Evolutionary conservation across 1,284 basidiomycete species (phyloP), one percentile per base, ranked within the genome.

Genomic region (Fomitiporia mediterranea): DNA sequence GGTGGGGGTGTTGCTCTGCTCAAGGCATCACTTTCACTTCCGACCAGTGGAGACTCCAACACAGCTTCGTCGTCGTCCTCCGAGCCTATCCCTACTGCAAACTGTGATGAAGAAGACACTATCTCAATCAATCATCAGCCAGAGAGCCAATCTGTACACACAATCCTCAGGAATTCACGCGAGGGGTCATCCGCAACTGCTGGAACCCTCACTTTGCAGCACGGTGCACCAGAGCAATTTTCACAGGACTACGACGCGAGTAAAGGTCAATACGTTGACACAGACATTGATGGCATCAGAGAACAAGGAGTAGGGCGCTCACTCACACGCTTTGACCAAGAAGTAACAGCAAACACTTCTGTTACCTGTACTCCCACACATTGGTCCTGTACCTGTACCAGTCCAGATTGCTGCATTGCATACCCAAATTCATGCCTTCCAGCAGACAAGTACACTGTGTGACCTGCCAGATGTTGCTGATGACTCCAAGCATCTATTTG

Each of bases 31-130:
- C 78, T 91, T 39, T 79, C 88, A 55, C 85, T 98, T 57, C 74
- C 80, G 11, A 73, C 83, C 1, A 74, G 75, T 3, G 67, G 67
- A 34, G 78, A 77, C 25, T 59, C 68, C 9, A 69, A 65, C 39
- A 72, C 30, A 61, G 74, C 50, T 61, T 65, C 60, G 19, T 34
- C 43, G 19, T 66, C 81, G 0, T 84, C 90, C 68, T 77, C 80
- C 49, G 79, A 77, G 62, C 74, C 82, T 34, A 83, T 98, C 65
- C 72, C 82, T 43, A 91, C 91, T 3, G 77, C 78, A 71, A 98
- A 98, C 91, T 98, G 98, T 70, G 96, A 99, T 78, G 94, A 98
- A 70, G 89, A 94, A 69, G 88, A 98, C 55, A 96, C 96, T 69
- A 91, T 99, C 39, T 83, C 85, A 58, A 98, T 98, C 73, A 93